These are phyloP conservation scores for Dissoconium aciculare DNA, from an alignment of 2,329 filamentous ascomycete genomes.

Conservation along the genomic window DNA sequence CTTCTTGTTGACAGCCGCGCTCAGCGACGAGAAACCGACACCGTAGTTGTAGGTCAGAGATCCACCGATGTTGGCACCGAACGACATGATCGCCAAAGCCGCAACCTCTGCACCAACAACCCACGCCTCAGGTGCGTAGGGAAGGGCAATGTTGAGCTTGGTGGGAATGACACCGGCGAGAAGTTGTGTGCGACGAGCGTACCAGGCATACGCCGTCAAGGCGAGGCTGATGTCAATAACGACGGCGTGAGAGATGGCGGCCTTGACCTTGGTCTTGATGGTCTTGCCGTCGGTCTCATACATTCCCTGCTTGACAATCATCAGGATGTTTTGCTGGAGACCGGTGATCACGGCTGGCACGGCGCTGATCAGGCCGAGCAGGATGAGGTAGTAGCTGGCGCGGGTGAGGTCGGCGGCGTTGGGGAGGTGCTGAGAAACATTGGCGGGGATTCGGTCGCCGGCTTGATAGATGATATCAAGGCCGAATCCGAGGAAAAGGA, in stretches of 20 bases:
- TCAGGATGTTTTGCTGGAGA: conserved; percentile 25
- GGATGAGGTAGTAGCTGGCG: conserved; percentile 31
- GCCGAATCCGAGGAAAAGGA: conserved; percentile 28
- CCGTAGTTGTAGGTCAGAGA: conserved; percentile 32
- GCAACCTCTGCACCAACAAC: conserved; percentile 27
- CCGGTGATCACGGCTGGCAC: conserved; percentile 23
- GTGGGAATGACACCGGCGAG: conserved; percentile 17
- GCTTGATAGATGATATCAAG: conserved; percentile 29
- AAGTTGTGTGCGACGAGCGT: conserved; percentile 20
- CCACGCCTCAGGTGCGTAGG: conserved; percentile 23
- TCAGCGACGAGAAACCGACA: conserved; percentile 26
- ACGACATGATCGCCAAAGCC: conserved; percentile 24
- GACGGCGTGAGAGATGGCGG: conserved; percentile 28
- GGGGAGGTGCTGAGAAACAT: conserved; percentile 20
- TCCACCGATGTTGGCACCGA: conserved; percentile 31
- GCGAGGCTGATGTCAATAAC: conserved; percentile 29
- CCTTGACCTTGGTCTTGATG: conserved; percentile 27
- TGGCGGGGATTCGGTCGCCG: conserved; percentile 19
- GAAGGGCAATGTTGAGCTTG: conserved; percentile 14
- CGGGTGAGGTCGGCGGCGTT: conserved; percentile 25
- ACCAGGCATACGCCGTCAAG: conserved; percentile 30
- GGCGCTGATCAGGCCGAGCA: conserved; percentile 25
- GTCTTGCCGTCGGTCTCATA: conserved; percentile 23
- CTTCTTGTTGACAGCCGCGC: conserved; percentile 17
- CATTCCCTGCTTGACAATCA: conserved; percentile 31